phyloP scores from a whole-genome alignment of 768 basidiomycete species.

The Kwoniella sp. region DNA sequence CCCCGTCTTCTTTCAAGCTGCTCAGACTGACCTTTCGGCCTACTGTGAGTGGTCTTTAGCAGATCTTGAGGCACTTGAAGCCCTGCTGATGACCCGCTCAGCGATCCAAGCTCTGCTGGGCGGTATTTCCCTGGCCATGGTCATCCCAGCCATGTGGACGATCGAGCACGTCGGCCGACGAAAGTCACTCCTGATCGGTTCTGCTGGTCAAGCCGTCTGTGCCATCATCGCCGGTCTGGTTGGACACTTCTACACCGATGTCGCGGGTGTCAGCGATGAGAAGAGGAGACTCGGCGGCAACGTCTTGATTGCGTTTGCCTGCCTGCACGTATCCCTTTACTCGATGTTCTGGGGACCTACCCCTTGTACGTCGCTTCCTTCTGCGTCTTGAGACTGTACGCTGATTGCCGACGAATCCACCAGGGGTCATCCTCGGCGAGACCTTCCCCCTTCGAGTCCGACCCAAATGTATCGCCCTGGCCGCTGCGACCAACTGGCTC shows the following conservation, averaged over 20 bases:
- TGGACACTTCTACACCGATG: constrained; percentile 10
- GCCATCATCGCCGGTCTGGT: constrained; percentile 10
- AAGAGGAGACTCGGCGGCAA: neutral
- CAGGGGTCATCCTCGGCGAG: constrained; percentile 61
- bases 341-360: constrained; percentile 16
- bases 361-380: constrained; percentile 14
- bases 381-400: neutral
- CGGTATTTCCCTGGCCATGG: constrained; percentile 68
- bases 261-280: neutral
- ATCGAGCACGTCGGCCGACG: constrained; percentile 75
- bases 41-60: constrained; percentile 49
- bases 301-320: constrained; percentile 8
- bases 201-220: constrained; percentile 5
- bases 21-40: constrained; percentile 65
- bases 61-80: constrained; percentile 9
- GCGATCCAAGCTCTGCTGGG: constrained; percentile 56
- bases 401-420: neutral
- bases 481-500: constrained; percentile 57
- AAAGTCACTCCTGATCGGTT: constrained; percentile 47
- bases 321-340: constrained; percentile 8
- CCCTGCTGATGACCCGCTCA: constrained; percentile 58
- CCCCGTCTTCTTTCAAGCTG: constrained; percentile 72
- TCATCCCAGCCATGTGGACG: constrained; percentile 64
- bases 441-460: constrained; percentile 76
- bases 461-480: constrained; percentile 69